Percentiles rank a stretch among this genome's conserved stretches.
Conservation (phyloP, 768 basidiomycete genomes). For the Amanita rubescens region DNA sequence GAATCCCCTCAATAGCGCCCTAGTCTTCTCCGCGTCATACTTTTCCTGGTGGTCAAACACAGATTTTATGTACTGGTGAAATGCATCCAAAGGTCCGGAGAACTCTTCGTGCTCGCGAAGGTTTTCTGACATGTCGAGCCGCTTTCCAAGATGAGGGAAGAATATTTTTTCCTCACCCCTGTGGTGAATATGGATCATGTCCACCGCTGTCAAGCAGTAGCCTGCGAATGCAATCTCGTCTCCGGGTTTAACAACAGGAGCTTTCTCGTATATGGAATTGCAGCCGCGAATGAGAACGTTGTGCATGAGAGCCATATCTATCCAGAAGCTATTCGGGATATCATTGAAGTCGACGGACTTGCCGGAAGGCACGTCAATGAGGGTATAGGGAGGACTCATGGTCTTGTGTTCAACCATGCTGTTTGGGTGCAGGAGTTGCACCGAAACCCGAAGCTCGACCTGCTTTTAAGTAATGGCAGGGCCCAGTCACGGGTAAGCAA, state of each 20-base stretch:
- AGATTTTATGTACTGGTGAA: slow-evolving; percentile 12
- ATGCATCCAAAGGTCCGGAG: slow-evolving; percentile 8
- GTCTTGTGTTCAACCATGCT: too few species aligned
- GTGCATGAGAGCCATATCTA: slow-evolving; percentile 17
- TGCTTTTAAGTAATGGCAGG: too few species aligned
- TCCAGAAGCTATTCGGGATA: slow-evolving; percentile 3
- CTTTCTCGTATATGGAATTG: slow-evolving; percentile 14
- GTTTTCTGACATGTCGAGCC: slow-evolving; percentile 12
- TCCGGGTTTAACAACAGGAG: slow-evolving; percentile 8
- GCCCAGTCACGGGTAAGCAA: too few species aligned
- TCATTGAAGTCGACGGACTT: neutral
- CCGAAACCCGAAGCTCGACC: too few species aligned
- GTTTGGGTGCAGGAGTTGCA: too few species aligned
- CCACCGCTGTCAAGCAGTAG: too few species aligned
- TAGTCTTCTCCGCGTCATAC: slow-evolving; percentile 9
- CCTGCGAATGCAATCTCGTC: slow-evolving; percentile 15
- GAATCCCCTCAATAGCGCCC: slow-evolving; percentile 6
- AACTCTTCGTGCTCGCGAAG: slow-evolving; percentile 16
- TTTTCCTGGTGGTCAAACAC: neutral
- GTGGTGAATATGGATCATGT: slow-evolving; percentile 9
- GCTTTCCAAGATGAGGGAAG: slow-evolving; percentile 14
- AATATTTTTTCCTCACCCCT: slow-evolving; percentile 14
- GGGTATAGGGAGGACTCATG: too few species aligned
- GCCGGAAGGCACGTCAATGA: neutral
- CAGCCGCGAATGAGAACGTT: slow-evolving; percentile 17